Conservation (phyloP, 345 rosid genomes). For the Citrus sp. region DNA sequence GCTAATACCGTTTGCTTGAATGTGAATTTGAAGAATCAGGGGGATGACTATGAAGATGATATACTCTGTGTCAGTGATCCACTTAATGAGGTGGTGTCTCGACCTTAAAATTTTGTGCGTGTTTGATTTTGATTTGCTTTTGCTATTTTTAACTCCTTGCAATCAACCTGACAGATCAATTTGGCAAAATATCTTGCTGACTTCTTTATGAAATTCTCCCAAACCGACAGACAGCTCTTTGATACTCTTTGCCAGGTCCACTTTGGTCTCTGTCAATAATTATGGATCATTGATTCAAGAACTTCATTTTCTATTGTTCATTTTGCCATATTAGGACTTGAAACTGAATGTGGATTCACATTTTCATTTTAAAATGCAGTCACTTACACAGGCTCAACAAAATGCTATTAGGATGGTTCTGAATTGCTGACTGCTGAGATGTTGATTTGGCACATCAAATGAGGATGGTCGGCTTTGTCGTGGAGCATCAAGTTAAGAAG, state of each 20-base stretch:
- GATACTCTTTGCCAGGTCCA: constrained; percentile 70
- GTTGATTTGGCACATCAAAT: neutral
- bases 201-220: constrained; percentile 53
- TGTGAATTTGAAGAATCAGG: constrained; percentile 44
- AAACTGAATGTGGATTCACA: neutral
- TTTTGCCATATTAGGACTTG: neutral
- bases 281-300: neutral
- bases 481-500: neutral
- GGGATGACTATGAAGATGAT: constrained; percentile 58
- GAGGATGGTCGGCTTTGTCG: neutral
- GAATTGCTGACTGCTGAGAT: constrained; percentile 29
- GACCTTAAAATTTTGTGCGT: neutral
- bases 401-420: constrained; percentile 47
- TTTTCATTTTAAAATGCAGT: constrained; percentile 36
- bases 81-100: constrained; percentile 60
- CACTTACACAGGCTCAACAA: constrained; percentile 47
- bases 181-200: constrained; percentile 64
- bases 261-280: constrained; percentile 8
- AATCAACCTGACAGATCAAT: constrained; percentile 53
- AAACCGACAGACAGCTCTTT: constrained; percentile 48
- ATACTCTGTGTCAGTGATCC: constrained; percentile 49
- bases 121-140: neutral
- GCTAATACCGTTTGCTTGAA: constrained; percentile 5
- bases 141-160: neutral
- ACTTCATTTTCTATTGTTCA: neutral